A percentile compares a stretch with the other conserved stretches of the same genome.
Conservation (phyloP, 495 filamentous ascomycete genomes). For the Aspergillus leporis region DNA sequence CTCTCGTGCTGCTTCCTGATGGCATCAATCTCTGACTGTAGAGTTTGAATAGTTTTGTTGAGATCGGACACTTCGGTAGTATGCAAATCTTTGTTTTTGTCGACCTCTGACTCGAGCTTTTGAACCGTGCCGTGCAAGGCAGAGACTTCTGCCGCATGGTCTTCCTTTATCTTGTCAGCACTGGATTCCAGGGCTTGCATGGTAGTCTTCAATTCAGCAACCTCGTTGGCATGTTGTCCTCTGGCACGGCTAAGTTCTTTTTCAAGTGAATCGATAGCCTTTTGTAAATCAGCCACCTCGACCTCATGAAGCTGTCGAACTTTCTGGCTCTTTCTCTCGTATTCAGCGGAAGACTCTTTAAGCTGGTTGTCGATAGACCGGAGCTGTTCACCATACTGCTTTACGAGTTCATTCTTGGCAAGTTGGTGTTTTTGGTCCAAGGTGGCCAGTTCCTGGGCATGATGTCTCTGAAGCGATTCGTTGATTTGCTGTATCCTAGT, state of each 20-base stretch:
- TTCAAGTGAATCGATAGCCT: conserved; percentile 58
- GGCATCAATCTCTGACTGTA: conserved; percentile 33
- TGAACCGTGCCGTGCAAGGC: conserved; percentile 57
- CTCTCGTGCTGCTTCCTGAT: conserved; percentile 10
- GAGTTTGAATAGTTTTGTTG: conserved; percentile 37
- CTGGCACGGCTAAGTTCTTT: conserved; percentile 58
- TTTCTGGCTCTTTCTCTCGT: conserved; percentile 47
- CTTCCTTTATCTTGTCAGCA: conserved; percentile 50
- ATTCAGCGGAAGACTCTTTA: conserved; percentile 50
- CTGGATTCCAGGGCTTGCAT: conserved; percentile 56
- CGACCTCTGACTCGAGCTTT: conserved; percentile 53
- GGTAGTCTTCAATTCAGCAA: conserved; percentile 55
- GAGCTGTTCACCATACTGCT: conserved; percentile 50
- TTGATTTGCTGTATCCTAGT: conserved; percentile 66
- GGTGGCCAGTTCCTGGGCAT: conserved; percentile 59
- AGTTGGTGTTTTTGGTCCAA: conserved; percentile 48
- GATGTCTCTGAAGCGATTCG: conserved; percentile 68
- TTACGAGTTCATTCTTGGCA: conserved; percentile 44
- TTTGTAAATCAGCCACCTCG: conserved; percentile 62
- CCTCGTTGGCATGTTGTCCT: conserved; percentile 55
- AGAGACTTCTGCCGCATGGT: conserved; percentile 57
- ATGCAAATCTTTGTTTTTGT: conserved; percentile 50
- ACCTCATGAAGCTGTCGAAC: conserved; percentile 56
- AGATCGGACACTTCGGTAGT: conserved; percentile 19
- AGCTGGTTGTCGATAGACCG: conserved; percentile 50